Percentiles rank a stretch among this genome's conserved stretches.
These are phyloP conservation scores for Populus pruinosa DNA, from an alignment of 345 rosid genomes.

Conservation along the genomic window DNA sequence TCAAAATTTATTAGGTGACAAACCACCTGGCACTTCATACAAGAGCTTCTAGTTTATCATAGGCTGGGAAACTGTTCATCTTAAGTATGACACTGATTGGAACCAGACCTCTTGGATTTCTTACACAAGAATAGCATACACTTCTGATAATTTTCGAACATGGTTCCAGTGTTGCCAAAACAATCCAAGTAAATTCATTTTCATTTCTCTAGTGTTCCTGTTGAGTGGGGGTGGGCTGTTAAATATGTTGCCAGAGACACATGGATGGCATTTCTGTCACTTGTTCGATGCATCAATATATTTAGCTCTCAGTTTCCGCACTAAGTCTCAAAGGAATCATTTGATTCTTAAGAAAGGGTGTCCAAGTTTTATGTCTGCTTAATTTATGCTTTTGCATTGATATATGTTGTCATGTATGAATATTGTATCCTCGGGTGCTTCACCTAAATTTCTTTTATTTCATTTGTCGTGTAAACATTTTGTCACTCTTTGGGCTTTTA, in stretches of 20 bases:
- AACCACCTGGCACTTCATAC: background rate
- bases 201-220: background rate
- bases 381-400: background rate
- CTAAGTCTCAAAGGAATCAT: background rate
- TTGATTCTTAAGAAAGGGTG: background rate
- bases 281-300: background rate
- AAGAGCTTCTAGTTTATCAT: too few species aligned
- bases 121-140: background rate
- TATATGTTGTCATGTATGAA: background rate
- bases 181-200: background rate
- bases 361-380: background rate
- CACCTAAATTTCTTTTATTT: background rate
- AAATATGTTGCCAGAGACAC: background rate
- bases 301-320: background rate
- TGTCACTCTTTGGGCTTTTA: background rate
- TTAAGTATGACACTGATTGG: background rate
- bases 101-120: background rate
- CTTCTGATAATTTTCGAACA: conserved; percentile 1
- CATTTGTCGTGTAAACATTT: background rate
- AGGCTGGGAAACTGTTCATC: too few species aligned
- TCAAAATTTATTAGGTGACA: background rate
- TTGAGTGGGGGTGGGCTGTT: background rate
- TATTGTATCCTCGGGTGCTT: background rate
- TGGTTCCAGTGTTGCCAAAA: background rate
- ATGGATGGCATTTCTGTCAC: background rate